Evolutionary conservation across 495 filamentous ascomycete species (phyloP), one percentile per base, ranked within the genome.

Genomic region (Glutinoglossum americanum): DNA sequence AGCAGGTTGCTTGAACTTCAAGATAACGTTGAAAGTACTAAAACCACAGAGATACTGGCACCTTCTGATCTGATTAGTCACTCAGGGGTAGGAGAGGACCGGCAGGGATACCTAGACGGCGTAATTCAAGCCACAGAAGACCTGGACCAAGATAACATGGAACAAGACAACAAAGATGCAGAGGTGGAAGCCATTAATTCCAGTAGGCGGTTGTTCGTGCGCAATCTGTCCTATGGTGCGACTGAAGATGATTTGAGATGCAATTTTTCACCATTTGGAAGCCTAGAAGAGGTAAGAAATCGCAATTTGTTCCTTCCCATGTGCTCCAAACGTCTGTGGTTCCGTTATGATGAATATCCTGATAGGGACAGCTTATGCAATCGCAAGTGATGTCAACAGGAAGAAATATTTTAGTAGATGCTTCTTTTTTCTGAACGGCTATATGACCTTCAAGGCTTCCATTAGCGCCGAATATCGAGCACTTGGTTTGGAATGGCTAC

Each of bases 341-440:
- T 64, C 11, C 32, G 11, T 67, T 76, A 75, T 89, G 90, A 96
- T 96, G 90, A 96, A 82, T 70, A 79, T 79, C 83, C 83, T 80
- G 90, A 95, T 97, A 97, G 92, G 92, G 92, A 96, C 90, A 97
- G 77, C 89, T 84, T 80, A 96, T 92, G 82, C 80, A 69, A 66
- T 70, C 13, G 78, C 78, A 78, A 51, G 66, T 83, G 81, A 82
- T 81, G 74, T 76, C 63, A 78, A 60, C 69, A 74, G 73, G 75
- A 69, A 79, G 77, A 77, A 41, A 74, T 74, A 80, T 82, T 83
- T 80, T 82, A 82, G 83, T 84, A 85, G 80, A 84, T 84, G 76
- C 79, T 74, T 80, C 75, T 64, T 65, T 62, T 71, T 25, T 74
- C 76, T 83, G 76, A 79, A 68, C n/a, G 3, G 41, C 41, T n/a